Evolutionary conservation across 2,329 filamentous ascomycete species (phyloP).

Genomic region (Camptophora hylomeconis): DNA sequence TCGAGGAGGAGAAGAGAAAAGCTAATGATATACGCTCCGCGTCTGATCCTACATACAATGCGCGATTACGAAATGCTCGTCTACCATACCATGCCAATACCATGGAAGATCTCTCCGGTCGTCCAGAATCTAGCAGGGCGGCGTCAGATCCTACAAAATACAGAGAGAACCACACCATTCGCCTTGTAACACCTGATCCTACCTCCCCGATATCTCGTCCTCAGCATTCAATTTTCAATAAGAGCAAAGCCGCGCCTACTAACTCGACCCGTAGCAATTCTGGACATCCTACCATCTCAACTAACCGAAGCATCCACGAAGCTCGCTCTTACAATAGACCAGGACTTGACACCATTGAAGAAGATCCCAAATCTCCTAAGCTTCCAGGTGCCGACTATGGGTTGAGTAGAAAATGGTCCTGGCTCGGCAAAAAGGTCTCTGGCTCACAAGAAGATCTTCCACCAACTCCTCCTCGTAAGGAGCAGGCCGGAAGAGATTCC

Average conservation of each 20-base stretch:
- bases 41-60: constrained; percentile 31
- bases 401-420: constrained; percentile 34
- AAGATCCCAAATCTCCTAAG: constrained; percentile 25
- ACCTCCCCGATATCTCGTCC: constrained; percentile 30
- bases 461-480: constrained; percentile 15
- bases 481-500: constrained; percentile 9
- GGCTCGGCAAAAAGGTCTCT: constrained; percentile 24
- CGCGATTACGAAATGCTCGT: constrained; percentile 1
- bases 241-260: constrained; percentile 23
- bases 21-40: constrained; percentile 27
- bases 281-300: too few species aligned
- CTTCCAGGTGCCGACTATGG: constrained; percentile 12
- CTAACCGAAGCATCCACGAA: too few species aligned
- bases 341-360: too few species aligned
- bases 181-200: constrained; percentile 42
- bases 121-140: too few species aligned
- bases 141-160: constrained; percentile 19
- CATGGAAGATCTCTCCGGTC: constrained; percentile 17
- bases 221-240: too few species aligned
- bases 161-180: constrained; percentile 34
- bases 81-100: constrained; percentile 13
- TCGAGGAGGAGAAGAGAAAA: constrained; percentile 28
- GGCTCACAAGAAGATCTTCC: constrained; percentile 4
- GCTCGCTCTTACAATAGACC: too few species aligned
- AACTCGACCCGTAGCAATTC: too few species aligned